These are phyloP conservation scores for Gymnopilus junonius DNA, from an alignment of 768 basidiomycete species.

Conservation along the genomic window DNA sequence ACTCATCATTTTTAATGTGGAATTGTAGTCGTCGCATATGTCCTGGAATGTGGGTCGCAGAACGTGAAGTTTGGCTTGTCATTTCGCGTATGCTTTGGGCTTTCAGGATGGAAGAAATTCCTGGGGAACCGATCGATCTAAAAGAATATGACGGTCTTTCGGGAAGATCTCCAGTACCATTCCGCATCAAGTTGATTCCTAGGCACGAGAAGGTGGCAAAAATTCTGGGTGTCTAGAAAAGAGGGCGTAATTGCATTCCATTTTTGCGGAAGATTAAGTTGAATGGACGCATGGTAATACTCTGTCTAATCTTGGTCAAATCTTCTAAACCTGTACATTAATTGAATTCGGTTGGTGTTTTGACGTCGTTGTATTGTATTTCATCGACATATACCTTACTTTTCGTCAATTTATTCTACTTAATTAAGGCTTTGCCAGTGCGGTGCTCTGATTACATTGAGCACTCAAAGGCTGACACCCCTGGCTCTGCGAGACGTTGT, in stretches of 20 bases:
- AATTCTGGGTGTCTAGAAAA: constrained; percentile 21
- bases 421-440: not conserved
- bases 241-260: not conserved
- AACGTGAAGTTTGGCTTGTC: constrained; percentile 48
- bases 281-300: not conserved
- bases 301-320: not conserved
- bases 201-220: constrained; percentile 33
- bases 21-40: constrained; percentile 42
- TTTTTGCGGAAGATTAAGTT: not conserved
- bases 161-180: constrained; percentile 49
- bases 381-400: not conserved
- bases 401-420: not conserved
- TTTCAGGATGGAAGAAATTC: constrained; percentile 44
- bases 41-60: constrained; percentile 49
- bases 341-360: not conserved
- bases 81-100: constrained; percentile 54
- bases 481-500: not conserved
- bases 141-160: constrained; percentile 54
- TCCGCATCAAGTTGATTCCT: constrained; percentile 37
- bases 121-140: constrained; percentile 46
- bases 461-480: too few species aligned
- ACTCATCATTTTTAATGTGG: not conserved
- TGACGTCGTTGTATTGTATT: not conserved
- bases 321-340: not conserved
- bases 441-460: too few species aligned